Evolutionary conservation across 345 rosid species (phyloP).

Genomic region (Aquilaria sinensis): DNA sequence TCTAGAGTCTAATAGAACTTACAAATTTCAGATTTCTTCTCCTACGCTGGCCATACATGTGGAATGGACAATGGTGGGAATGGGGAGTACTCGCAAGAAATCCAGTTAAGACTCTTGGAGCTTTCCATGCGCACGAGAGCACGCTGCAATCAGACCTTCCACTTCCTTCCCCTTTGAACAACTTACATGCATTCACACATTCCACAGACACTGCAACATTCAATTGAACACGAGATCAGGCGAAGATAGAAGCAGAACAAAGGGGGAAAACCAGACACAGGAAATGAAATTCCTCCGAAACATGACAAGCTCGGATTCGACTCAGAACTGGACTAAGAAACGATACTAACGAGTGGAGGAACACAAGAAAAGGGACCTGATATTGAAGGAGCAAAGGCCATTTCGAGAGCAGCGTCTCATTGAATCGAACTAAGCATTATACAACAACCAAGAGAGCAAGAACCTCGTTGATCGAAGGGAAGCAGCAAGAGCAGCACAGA

Average conservation of each 20-base stretch:
- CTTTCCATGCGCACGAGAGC: conserved; percentile 87
- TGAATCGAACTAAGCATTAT: conserved; percentile 41
- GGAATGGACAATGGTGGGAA: conserved; percentile 41
- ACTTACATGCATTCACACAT: conserved; percentile 74
- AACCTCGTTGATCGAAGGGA: conserved; percentile 5
- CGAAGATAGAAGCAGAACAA: conserved; percentile 1
- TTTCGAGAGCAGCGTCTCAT: conserved; percentile 44
- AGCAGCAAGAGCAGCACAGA: background rate
- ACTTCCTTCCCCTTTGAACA: conserved; percentile 64
- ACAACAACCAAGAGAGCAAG: conserved; percentile 4
- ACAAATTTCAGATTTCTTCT: conserved; percentile 47
- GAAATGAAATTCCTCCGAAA: no score
- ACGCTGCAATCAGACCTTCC: conserved; percentile 67
- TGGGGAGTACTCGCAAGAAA: conserved; percentile 80
- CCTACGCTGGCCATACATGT: conserved; percentile 24
- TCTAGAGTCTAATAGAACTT: conserved; percentile 19
- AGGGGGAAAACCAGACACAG: background rate
- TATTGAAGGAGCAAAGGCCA: conserved; percentile 79
- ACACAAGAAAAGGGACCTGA: conserved; percentile 40
- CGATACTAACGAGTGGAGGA: background rate
- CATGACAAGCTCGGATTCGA: no score
- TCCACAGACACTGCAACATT: conserved; percentile 66
- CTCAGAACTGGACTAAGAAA: no score
- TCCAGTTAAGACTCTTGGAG: conserved; percentile 85
- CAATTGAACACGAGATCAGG: conserved; percentile 8